A percentile compares a stretch with the other conserved stretches of the same genome.
Conservation (phyloP, 805 yeast species). For the Lipomyces kockii region DNA sequence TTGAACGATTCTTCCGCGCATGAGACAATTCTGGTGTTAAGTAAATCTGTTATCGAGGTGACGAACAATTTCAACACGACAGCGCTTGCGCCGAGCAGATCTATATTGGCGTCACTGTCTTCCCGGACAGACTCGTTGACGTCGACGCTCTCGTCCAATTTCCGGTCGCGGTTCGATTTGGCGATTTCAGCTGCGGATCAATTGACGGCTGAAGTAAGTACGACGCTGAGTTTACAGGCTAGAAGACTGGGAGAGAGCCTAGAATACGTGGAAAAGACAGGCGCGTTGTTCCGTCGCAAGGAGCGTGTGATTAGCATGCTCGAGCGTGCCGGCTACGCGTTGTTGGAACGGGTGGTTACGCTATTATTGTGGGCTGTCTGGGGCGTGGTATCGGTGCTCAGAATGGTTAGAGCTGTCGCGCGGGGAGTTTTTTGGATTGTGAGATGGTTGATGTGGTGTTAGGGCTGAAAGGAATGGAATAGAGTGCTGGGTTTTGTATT, state of each 20-base stretch:
- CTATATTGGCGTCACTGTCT: slow-evolving; percentile 3
- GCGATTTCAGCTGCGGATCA: slow-evolving; percentile 33
- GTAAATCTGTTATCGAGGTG: background rate
- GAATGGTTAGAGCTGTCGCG: slow-evolving; percentile 16
- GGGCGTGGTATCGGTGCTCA: slow-evolving; percentile 29
- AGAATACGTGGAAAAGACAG: slow-evolving; percentile 23
- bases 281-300: slow-evolving; percentile 20
- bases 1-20: background rate
- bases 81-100: slow-evolving; percentile 1
- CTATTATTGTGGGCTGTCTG: slow-evolving; percentile 32
- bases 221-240: slow-evolving; percentile 20
- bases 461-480: background rate
- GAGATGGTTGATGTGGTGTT: slow-evolving; percentile 22
- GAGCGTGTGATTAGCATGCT: slow-evolving; percentile 14
- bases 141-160: slow-evolving; percentile 14
- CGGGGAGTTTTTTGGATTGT: slow-evolving; percentile 11
- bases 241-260: slow-evolving; percentile 25
- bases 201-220: slow-evolving; percentile 28
- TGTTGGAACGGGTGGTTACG: slow-evolving; percentile 25
- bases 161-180: slow-evolving; percentile 28
- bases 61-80: slow-evolving; percentile 10
- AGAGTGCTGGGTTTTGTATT: background rate
- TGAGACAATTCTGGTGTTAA: slow-evolving; percentile 4
- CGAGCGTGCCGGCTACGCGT: slow-evolving; percentile 24
- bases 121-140: slow-evolving; percentile 21